Evolutionary conservation across 768 basidiomycete species (phyloP).

Genomic region (Boletus eberwhitei): DNA sequence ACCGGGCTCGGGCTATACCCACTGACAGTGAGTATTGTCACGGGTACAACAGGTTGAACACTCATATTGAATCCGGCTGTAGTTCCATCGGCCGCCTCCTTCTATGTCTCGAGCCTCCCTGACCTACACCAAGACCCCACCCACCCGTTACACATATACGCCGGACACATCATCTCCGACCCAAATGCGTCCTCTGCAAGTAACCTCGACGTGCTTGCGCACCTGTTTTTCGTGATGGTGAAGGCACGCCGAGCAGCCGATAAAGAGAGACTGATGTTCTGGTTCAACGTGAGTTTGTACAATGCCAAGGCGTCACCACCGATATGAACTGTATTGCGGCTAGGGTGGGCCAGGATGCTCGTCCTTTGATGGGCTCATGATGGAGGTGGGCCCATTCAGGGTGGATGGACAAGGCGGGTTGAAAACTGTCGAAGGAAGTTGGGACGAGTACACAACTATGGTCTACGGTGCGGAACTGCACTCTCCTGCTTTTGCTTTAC

Average conservation of each 20-base stretch:
- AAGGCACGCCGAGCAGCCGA: slow-evolving; percentile 89
- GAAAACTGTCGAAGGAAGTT: slow-evolving; percentile 77
- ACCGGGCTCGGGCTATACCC: slow-evolving; percentile 28
- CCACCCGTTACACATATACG: slow-evolving; percentile 74
- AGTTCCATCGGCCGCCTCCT: slow-evolving; percentile 81
- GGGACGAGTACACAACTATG: slow-evolving; percentile 96
- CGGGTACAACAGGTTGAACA: neutral
- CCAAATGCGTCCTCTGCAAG: slow-evolving; percentile 51
- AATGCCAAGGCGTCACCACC: neutral
- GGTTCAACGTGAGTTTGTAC: slow-evolving; percentile 79
- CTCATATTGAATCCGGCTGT: neutral
- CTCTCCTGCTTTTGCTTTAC: neutral
- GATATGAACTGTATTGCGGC: neutral
- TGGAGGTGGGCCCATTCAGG: slow-evolving; percentile 96
- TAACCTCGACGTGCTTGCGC: slow-evolving; percentile 62
- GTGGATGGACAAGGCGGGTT: slow-evolving; percentile 71
- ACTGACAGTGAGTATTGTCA: slow-evolving; percentile 37
- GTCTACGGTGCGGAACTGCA: slow-evolving; percentile 69
- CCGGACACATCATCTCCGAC: slow-evolving; percentile 83
- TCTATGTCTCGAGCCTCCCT: slow-evolving; percentile 77
- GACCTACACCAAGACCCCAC: slow-evolving; percentile 69
- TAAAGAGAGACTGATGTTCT: slow-evolving; percentile 85
- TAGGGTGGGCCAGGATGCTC: slow-evolving; percentile 97
- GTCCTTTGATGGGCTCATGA: slow-evolving; percentile 94
- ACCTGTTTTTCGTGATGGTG: slow-evolving; percentile 86